Evolutionary conservation across 192 early-diverging fungal genomes (phyloP).

Genomic region (Radiomyces spectabilis): DNA sequence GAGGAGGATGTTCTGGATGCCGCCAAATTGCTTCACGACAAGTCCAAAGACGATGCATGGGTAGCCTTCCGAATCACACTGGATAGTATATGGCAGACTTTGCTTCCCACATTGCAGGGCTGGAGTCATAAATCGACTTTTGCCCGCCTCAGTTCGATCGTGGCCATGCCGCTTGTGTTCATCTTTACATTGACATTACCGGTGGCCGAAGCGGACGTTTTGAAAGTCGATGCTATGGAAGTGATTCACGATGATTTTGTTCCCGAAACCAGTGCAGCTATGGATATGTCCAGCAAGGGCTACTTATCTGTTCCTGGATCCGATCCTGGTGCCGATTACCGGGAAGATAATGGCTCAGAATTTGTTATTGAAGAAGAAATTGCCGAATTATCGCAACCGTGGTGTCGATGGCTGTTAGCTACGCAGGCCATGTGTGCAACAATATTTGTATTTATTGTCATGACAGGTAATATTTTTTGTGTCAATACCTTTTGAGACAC

Average conservation of each 20-base stretch:
- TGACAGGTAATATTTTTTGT: conserved; percentile 33
- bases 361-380: background rate
- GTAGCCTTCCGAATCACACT: too few relatives aligned
- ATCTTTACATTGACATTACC: conserved; percentile 53
- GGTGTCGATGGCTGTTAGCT: conserved; percentile 47
- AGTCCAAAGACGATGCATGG: too few relatives aligned
- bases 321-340: background rate
- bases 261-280: background rate
- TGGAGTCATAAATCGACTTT: conserved; percentile 42
- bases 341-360: background rate
- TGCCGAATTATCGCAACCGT: conserved; percentile 23
- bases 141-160: conserved; percentile 35
- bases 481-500: too few relatives aligned
- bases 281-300: background rate
- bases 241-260: conserved; percentile 13
- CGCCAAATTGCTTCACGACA: too few relatives aligned
- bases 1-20: too few relatives aligned
- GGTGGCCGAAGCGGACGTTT: conserved; percentile 42
- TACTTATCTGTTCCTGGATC: background rate
- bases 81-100: too few relatives aligned
- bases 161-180: conserved; percentile 44
- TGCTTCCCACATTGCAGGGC: conserved; percentile 49
- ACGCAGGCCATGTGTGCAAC: conserved; percentile 46
- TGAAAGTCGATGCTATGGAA: conserved; percentile 20
- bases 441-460: conserved; percentile 37